Base-by-base conservation (phyloP, 345 rosid genomes). In the Arabidopsis suecica region DNA sequence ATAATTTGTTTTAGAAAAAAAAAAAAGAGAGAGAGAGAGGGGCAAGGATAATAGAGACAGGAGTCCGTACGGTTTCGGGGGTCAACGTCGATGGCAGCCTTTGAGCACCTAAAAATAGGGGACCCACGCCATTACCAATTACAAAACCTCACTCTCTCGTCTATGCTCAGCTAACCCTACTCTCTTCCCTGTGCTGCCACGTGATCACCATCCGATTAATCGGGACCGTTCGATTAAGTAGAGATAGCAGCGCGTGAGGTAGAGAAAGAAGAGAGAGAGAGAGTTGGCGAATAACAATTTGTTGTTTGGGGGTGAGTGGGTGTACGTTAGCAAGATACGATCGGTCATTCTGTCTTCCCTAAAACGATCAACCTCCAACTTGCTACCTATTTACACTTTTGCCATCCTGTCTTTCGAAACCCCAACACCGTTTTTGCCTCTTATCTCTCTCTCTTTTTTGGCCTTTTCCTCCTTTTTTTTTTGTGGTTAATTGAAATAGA, bases 391-490 rank as follows among this genome's bases (percentile, higher is more conserved):
- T 78, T 72, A 71, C 81, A 9, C 0, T 5, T 14, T 0, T 78
- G 77, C 81, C 81, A 78, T 78, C 77, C 69, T 78, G 81, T 78
- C 81, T 78, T 65, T 78, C 73, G 51, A 72, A 65, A 72, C 22
- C 77, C 81, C 81, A 78, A 78, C 81, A 16, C 18, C 18, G 18
- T 16, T 16, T 16, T 16, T 16, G 18, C 18, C 18, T 16, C 18
- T 16, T 16, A 16, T 16, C 28, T 57, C 58, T 55, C 42, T 61
- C 76, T 40, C 3, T 28, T 32, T 65, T 30, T 61, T 68, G 79
- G 16, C 69, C 23, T 60, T 48, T 42, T 32, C 61, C 45, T 11
- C 12, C 7, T 18, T 42, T 8, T 5, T 0, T 28, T 10, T n/a
- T 28, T 41, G 3, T 28, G 3, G 32, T 28, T 28, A 28, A 28